Conservation (phyloP, 495 filamentous ascomycete species). For the Chaetomium fimeti region DNA sequence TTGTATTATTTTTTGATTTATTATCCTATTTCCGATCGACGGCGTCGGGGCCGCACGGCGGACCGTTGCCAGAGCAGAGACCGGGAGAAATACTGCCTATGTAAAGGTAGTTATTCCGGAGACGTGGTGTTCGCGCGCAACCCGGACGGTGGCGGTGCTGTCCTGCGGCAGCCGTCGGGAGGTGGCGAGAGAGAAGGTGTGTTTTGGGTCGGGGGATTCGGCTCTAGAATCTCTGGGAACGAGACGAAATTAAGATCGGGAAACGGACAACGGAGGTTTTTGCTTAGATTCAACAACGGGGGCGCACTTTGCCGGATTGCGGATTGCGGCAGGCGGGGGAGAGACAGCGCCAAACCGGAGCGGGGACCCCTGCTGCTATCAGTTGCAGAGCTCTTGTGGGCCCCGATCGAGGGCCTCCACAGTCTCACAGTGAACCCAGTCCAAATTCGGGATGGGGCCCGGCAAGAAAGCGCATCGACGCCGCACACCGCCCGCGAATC, state of each 20-base stretch:
- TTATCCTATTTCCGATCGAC: conserved; percentile 12
- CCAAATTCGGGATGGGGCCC: background rate
- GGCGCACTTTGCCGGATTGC: conserved; percentile 10
- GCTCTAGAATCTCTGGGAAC: background rate
- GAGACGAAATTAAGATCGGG: background rate
- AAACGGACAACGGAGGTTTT: background rate
- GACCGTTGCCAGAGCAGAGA: background rate
- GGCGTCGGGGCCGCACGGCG: conserved; percentile 1
- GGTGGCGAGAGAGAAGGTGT: background rate
- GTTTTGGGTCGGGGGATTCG: background rate
- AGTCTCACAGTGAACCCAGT: background rate
- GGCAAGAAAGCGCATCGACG: background rate
- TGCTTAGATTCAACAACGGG: background rate
- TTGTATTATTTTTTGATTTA: background rate
- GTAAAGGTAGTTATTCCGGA: background rate
- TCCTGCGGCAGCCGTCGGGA: conserved; percentile 21
- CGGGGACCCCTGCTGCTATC: conserved; percentile 15
- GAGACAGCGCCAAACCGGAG: conserved; percentile 9
- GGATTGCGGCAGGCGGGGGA: conserved; percentile 14
- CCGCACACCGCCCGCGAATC: conserved; percentile 1
- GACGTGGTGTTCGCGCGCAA: background rate
- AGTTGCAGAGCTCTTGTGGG: background rate
- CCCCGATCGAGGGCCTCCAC: background rate
- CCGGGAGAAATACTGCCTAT: background rate
- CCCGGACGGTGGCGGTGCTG: background rate